Conservation (phyloP, 148 eudicot species). For the Camellia sinensis region DNA sequence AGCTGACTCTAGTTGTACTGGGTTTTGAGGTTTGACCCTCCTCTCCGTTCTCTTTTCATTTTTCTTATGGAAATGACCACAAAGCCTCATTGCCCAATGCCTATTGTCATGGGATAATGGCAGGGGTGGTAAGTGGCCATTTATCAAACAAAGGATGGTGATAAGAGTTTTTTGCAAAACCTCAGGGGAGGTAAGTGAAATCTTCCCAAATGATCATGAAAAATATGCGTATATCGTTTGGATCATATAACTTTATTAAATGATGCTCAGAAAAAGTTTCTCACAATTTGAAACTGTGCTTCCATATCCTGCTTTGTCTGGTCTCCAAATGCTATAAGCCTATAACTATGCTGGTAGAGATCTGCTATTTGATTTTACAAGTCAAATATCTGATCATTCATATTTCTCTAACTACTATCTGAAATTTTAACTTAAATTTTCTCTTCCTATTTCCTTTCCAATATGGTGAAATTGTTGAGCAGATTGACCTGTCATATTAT, state of each 20-base stretch:
- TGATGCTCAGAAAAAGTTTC: background rate
- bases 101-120: no score
- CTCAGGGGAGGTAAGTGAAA: no score
- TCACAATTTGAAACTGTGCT: background rate
- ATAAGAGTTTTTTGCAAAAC: background rate
- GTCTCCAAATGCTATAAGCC: background rate
- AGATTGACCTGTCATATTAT: slow-evolving; percentile 51
- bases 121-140: background rate
- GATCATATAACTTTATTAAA: background rate
- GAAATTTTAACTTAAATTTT: background rate
- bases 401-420: background rate
- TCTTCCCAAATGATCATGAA: no score
- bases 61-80: no score
- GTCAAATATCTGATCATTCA: background rate
- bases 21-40: no score
- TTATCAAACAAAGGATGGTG: background rate
- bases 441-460: background rate
- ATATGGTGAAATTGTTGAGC: slow-evolving; percentile 12
- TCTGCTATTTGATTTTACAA: background rate
- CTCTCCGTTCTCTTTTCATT: no score
- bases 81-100: no score
- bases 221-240: background rate
- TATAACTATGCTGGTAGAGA: background rate
- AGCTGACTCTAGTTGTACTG: no score
- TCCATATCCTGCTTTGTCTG: background rate